phyloP scores from a whole-genome alignment of 345 rosid genomes.

The Physaria fendleri region DNA sequence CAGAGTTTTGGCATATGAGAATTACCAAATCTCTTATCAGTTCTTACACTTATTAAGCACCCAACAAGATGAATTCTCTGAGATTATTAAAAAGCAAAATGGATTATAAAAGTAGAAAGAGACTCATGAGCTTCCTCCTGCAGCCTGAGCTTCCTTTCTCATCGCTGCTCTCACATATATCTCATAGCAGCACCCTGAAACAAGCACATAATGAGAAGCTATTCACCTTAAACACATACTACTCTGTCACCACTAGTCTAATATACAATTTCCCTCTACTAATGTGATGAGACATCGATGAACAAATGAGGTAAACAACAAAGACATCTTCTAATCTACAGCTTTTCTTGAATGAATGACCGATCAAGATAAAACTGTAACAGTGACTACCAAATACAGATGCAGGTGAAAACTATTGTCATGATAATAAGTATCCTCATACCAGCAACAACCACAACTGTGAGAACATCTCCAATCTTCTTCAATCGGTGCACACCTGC shows the following conservation, averaged over 20 bases:
- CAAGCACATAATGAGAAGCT: background rate
- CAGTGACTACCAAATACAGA: no score
- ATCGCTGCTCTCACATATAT: conserved; percentile 63
- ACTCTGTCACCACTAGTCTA: no score
- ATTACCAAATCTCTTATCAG: background rate
- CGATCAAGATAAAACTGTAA: no score
- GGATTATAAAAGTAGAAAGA: no score
- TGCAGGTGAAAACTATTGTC: no score
- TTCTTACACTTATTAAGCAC: conserved; percentile 15
- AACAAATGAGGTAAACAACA: no score
- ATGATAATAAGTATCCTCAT: no score
- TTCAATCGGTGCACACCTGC: conserved; percentile 51
- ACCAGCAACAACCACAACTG: conserved; percentile 81
- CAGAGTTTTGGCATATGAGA: background rate
- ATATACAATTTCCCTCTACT: no score
- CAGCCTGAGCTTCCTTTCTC: conserved; percentile 67
- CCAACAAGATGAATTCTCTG: background rate
- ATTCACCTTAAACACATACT: background rate
- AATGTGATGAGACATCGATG: no score
- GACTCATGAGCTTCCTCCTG: conserved; percentile 37
- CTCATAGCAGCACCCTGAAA: conserved; percentile 92
- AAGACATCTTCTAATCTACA: no score
- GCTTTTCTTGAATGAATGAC: no score
- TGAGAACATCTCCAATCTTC: conserved; percentile 74
- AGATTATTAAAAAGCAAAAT: background rate